Conservation (phyloP, 352 stramenopile species). For the Phytophthora syringae region DNA sequence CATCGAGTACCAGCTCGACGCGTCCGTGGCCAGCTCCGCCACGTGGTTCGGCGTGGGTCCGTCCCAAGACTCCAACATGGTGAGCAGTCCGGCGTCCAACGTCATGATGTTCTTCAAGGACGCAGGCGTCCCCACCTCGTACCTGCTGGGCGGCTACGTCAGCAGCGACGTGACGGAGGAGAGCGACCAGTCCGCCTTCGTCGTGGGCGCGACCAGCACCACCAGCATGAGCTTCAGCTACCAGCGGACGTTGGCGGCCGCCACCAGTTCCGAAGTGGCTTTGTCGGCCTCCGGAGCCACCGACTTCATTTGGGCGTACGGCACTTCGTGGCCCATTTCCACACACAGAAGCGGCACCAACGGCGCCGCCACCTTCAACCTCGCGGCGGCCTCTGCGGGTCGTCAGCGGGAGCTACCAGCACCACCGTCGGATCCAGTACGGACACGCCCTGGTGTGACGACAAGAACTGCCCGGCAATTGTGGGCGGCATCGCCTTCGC, state of each 20-base stretch:
- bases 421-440: conserved; percentile 33
- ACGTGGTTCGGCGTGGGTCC: conserved; percentile 74
- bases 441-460: conserved; percentile 45
- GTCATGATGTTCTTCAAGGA: conserved; percentile 77
- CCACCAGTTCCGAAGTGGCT: conserved; percentile 51
- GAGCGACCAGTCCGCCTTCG: conserved; percentile 51
- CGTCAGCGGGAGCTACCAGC: conserved; percentile 17
- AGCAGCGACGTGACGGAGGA: conserved; percentile 51
- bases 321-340: conserved; percentile 68
- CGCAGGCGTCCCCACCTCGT: conserved; percentile 45
- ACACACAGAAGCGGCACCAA: conserved; percentile 53
- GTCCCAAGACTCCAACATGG: conserved; percentile 53
- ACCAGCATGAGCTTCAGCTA: conserved; percentile 72
- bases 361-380: conserved; percentile 60
- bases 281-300: conserved; percentile 42
- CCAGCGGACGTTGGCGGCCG: conserved; percentile 65
- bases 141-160: conserved; percentile 57
- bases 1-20: conserved; percentile 65
- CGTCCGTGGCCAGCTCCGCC: conserved; percentile 40
- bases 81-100: conserved; percentile 70
- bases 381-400: conserved; percentile 35
- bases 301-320: conserved; percentile 80
- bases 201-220: conserved; percentile 41
- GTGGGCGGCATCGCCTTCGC: conserved; percentile 61
- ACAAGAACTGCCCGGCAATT: conserved; percentile 72